Percentiles rank a stretch among this genome's conserved stretches.
Conservation (phyloP, 2,329 filamentous ascomycete genomes). For the Kalmusia sp. region DNA sequence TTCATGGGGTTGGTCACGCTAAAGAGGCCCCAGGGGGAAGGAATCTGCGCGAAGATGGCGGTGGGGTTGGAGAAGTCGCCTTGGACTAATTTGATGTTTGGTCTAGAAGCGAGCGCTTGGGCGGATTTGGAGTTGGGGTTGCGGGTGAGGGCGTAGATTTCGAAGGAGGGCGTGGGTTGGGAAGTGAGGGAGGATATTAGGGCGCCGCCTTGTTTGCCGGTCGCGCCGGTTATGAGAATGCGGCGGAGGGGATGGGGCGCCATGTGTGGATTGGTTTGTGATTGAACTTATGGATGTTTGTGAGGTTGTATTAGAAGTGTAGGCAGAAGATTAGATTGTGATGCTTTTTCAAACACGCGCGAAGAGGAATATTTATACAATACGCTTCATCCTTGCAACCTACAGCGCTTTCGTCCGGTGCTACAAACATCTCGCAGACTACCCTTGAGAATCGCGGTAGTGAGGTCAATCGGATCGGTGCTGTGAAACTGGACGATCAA, state of each 20-base stretch:
- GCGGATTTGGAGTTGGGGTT: background rate
- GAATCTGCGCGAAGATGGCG: slow-evolving; percentile 2
- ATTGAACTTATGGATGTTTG: background rate
- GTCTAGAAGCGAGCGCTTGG: background rate
- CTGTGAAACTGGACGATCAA: background rate
- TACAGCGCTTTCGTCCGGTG: background rate
- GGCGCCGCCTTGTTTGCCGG: slow-evolving; percentile 3
- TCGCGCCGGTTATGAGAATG: background rate
- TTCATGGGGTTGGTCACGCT: background rate
- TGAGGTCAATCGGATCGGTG: background rate
- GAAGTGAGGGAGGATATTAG: background rate
- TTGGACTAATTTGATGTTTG: background rate
- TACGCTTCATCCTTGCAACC: background rate
- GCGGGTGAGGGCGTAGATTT: slow-evolving; percentile 3
- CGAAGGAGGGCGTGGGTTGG: background rate
- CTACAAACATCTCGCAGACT: background rate
- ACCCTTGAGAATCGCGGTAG: too few species aligned
- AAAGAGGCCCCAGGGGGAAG: background rate
- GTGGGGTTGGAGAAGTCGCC: slow-evolving; percentile 1
- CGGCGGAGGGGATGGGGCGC: background rate
- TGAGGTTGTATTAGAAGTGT: background rate
- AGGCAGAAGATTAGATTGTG: background rate
- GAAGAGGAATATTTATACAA: background rate
- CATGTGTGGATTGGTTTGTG: background rate
- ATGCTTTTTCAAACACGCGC: background rate